phyloP scores from a whole-genome alignment of 1,139 yeast genomes.

The Suhomyces maxii region DNA sequence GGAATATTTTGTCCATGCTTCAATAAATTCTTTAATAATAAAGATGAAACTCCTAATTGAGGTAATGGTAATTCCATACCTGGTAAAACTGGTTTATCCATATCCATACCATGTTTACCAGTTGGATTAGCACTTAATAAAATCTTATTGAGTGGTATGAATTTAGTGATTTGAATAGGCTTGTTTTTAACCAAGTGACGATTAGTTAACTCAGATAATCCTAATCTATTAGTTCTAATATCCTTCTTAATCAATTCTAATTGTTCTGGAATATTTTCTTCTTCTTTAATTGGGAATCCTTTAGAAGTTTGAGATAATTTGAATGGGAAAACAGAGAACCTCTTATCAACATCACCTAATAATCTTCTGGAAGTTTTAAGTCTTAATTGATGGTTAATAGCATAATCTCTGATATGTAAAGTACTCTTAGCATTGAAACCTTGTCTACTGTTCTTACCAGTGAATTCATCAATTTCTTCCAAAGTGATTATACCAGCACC shows the following conservation, averaged over 20 bases:
- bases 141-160: slow-evolving; percentile 65
- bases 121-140: slow-evolving; percentile 62
- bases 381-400: slow-evolving; percentile 73
- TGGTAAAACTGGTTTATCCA: slow-evolving; percentile 65
- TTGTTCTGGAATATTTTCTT: slow-evolving; percentile 37
- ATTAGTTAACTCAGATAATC: slow-evolving; percentile 77
- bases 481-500: slow-evolving; percentile 68
- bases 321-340: slow-evolving; percentile 87
- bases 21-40: slow-evolving; percentile 62
- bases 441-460: slow-evolving; percentile 59
- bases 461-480: slow-evolving; percentile 61
- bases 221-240: slow-evolving; percentile 64
- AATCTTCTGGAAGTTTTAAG: slow-evolving; percentile 73
- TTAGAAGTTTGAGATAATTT: slow-evolving; percentile 68
- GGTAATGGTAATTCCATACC: slow-evolving; percentile 76
- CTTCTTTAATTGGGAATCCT: slow-evolving; percentile 54
- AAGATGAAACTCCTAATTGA: slow-evolving; percentile 62
- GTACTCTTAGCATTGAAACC: slow-evolving; percentile 65
- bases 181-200: slow-evolving; percentile 76
- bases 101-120: slow-evolving; percentile 64
- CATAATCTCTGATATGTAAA: slow-evolving; percentile 81
- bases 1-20: slow-evolving; percentile 50
- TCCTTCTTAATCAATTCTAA: slow-evolving; percentile 48
- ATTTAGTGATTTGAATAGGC: slow-evolving; percentile 71
- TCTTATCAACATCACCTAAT: slow-evolving; percentile 66